Evolutionary conservation across 2,329 filamentous ascomycete species (phyloP).

Genomic region (Aspergillus melleus): DNA sequence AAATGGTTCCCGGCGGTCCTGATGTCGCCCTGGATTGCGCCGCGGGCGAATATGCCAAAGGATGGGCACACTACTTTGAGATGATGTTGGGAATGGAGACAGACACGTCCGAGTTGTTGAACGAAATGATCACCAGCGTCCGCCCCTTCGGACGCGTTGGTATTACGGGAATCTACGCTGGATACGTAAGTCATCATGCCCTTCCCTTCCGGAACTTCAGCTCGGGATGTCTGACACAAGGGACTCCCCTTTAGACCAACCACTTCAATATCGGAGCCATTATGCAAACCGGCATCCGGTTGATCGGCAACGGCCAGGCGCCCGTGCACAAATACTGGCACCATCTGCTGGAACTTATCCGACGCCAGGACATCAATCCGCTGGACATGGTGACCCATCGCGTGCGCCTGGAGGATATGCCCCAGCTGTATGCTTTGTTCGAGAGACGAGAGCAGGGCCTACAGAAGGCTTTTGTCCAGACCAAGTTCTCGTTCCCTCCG

Average conservation of each 20-base stretch:
- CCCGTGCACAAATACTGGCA: conserved; percentile 86
- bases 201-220: background rate
- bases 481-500: conserved; percentile 56
- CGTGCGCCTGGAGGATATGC: conserved; percentile 70
- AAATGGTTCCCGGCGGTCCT: conserved; percentile 70
- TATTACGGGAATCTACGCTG: conserved; percentile 70
- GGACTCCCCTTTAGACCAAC: conserved; percentile 57
- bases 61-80: conserved; percentile 62
- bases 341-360: conserved; percentile 68
- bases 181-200: conserved; percentile 49
- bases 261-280: conserved; percentile 80
- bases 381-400: conserved; percentile 80
- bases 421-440: conserved; percentile 65
- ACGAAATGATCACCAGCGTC: conserved; percentile 55
- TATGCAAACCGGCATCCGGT: conserved; percentile 82
- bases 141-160: conserved; percentile 65
- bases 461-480: conserved; percentile 76
- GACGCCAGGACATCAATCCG: conserved; percentile 69
- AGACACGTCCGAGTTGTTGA: conserved; percentile 69
- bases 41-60: conserved; percentile 63
- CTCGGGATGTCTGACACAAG: background rate
- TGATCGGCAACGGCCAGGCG: conserved; percentile 68
- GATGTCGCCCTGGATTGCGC: conserved; percentile 72
- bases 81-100: conserved; percentile 70
- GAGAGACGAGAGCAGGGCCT: conserved; percentile 59